Percentiles rank a stretch among this genome's conserved stretches.
phyloP scores from a whole-genome alignment of 805 yeast genomes.

The Yarrowia yakushimensis region DNA sequence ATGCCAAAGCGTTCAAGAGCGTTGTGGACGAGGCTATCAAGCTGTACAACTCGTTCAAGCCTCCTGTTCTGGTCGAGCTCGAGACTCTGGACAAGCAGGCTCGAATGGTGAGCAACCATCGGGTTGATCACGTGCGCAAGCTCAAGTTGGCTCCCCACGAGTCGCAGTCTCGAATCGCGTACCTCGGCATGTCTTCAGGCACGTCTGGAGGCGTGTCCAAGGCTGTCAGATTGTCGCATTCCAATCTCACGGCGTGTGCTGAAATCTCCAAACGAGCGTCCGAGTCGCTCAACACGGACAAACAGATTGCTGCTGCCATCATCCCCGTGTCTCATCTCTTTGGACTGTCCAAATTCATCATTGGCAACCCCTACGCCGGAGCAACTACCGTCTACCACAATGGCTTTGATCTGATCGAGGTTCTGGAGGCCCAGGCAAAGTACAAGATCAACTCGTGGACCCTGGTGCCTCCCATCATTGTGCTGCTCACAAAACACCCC shows the following conservation, averaged over 20 bases:
- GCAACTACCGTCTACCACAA: slow-evolving; percentile 8
- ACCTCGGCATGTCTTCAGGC: slow-evolving; percentile 38
- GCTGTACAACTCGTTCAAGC: background rate
- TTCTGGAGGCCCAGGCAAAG: slow-evolving; percentile 27
- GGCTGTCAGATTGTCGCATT: slow-evolving; percentile 68
- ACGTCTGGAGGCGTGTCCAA: slow-evolving; percentile 61
- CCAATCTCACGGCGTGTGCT: slow-evolving; percentile 46
- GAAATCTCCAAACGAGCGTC: slow-evolving; percentile 40
- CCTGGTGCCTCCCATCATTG: slow-evolving; percentile 45
- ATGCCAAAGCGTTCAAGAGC: background rate
- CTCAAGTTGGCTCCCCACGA: slow-evolving; percentile 8
- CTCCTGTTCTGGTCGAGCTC: background rate
- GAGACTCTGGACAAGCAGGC: slow-evolving; percentile 1
- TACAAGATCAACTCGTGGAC: slow-evolving; percentile 41
- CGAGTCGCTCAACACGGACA: slow-evolving; percentile 1
- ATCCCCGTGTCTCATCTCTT: slow-evolving; percentile 38
- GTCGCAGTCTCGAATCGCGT: slow-evolving; percentile 28
- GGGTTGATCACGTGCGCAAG: background rate
- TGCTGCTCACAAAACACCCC: slow-evolving; percentile 46
- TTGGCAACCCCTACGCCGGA: slow-evolving; percentile 1
- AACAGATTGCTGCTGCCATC: slow-evolving; percentile 29
- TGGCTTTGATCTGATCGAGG: slow-evolving; percentile 15
- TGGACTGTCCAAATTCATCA: slow-evolving; percentile 37
- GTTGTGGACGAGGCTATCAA: slow-evolving; percentile 4
- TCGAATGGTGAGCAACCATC: slow-evolving; percentile 1